These are phyloP conservation scores for Pichia pseudocactophila DNA, from an alignment of 805 yeast species.

Conservation along the genomic window DNA sequence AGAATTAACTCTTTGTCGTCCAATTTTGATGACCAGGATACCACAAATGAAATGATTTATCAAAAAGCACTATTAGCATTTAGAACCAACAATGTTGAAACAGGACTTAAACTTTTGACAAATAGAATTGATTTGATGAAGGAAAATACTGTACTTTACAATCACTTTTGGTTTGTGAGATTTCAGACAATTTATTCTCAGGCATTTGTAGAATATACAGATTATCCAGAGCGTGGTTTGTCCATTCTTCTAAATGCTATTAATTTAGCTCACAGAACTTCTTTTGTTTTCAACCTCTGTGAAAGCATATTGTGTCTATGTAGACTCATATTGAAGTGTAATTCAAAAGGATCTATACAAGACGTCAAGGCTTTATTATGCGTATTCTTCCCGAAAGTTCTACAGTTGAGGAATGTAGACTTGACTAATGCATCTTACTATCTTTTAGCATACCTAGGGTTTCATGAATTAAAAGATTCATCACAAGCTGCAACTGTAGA, in stretches of 20 bases:
- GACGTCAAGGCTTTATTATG: slow-evolving; percentile 37
- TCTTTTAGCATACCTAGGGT: slow-evolving; percentile 24
- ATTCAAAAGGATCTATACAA: slow-evolving; percentile 16
- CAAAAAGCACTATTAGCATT: slow-evolving; percentile 19
- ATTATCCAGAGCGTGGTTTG: slow-evolving; percentile 39
- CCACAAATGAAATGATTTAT: slow-evolving; percentile 22
- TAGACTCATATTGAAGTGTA: slow-evolving; percentile 34
- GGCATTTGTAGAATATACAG: slow-evolving; percentile 33
- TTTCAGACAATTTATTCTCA: slow-evolving; percentile 40
- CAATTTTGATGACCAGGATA: slow-evolving; percentile 26
- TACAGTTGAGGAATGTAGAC: slow-evolving; percentile 32
- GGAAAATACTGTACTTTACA: slow-evolving; percentile 20
- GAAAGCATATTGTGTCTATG: slow-evolving; percentile 41
- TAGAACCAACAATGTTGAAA: slow-evolving; percentile 16
- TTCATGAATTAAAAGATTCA: background rate
- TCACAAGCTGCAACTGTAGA: background rate
- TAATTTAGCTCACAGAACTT: slow-evolving; percentile 37
- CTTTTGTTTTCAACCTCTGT: slow-evolving; percentile 35
- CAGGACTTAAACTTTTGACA: slow-evolving; percentile 18
- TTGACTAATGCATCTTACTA: slow-evolving; percentile 32
- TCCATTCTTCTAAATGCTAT: slow-evolving; percentile 43
- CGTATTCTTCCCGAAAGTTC: slow-evolving; percentile 36
- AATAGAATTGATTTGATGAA: slow-evolving; percentile 17
- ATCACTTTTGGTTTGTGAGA: slow-evolving; percentile 37
- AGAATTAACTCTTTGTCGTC: slow-evolving; percentile 24